Conservation (phyloP, 306 rosid species). For the apple (Malus domestica) region DNA sequence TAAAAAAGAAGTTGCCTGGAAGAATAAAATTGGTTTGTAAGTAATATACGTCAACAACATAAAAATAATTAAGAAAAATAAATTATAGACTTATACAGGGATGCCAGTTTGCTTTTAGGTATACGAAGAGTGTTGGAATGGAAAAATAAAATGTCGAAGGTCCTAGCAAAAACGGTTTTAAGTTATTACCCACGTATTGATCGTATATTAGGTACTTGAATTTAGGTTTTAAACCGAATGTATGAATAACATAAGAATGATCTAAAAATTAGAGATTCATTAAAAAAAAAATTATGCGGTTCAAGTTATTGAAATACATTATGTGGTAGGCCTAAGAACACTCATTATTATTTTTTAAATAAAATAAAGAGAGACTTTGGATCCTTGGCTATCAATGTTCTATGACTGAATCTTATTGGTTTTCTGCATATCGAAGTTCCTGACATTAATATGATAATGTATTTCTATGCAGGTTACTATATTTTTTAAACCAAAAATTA, state of each 20-base stretch:
- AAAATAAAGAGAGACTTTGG: no score
- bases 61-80: no score
- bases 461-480: no score
- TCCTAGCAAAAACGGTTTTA: background rate
- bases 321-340: background rate
- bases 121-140: background rate
- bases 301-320: no score
- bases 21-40: background rate
- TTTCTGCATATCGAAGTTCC: no score
- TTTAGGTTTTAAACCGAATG: background rate
- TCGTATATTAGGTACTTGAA: background rate
- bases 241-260: background rate
- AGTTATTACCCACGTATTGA: background rate
- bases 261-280: background rate
- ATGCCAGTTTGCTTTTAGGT: background rate
- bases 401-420: no score
- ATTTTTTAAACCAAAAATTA: no score
- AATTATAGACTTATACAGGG: background rate
- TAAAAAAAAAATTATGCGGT: background rate
- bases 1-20: background rate
- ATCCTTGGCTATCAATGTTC: no score
- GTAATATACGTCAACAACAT: background rate
- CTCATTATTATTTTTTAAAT: no score
- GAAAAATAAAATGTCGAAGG: background rate
- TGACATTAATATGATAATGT: no score